Conservation (phyloP, 345 rosid species). For the Murraya koenigii region DNA sequence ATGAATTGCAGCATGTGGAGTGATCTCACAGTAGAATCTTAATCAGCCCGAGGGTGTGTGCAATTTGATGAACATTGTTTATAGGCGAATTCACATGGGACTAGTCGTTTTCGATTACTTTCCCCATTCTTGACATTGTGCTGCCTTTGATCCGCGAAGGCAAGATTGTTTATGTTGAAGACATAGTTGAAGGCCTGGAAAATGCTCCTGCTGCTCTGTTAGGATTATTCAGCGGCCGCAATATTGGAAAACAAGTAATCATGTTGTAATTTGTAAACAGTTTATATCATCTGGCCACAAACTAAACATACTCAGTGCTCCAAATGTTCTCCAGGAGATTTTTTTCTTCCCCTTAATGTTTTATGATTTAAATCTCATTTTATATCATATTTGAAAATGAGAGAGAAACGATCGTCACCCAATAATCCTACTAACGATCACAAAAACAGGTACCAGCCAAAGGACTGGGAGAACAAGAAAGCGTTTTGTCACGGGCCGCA, state of each 20-base stretch:
- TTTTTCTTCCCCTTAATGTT: no score
- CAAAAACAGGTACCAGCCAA: no score
- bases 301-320: no score
- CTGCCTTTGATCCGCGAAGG: conserved; percentile 39
- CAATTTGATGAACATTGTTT: background rate
- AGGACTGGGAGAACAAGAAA: no score
- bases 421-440: no score
- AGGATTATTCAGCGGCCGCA: conserved; percentile 53
- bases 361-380: no score
- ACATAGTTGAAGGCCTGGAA: conserved; percentile 54
- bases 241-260: conserved; percentile 59
- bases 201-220: conserved; percentile 44
- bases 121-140: conserved; percentile 37
- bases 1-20: conserved; percentile 24
- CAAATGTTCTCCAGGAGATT: no score
- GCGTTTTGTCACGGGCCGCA: no score
- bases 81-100: conserved; percentile 33
- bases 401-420: no score
- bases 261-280: conserved; percentile 25
- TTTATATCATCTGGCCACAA: no score
- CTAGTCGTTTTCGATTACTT: conserved; percentile 39
- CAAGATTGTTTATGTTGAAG: conserved; percentile 53
- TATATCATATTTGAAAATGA: no score
- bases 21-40: conserved; percentile 34
- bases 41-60: conserved; percentile 9